Percentiles rank a stretch among this genome's conserved stretches.
phyloP scores from a whole-genome alignment of 306 rosid species.

The Cicer cuneatum region DNA sequence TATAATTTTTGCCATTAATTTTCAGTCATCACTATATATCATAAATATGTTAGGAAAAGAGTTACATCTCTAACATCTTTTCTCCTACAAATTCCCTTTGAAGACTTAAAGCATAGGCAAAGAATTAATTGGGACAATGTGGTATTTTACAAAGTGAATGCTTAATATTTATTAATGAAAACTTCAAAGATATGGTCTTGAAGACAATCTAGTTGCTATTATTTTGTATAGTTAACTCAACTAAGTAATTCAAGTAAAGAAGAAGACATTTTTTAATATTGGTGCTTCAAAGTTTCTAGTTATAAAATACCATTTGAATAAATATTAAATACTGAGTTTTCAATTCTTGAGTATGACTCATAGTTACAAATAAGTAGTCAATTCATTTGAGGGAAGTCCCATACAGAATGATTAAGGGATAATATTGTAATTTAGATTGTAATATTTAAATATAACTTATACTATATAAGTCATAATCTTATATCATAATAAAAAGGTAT shows the following conservation, averaged over 20 bases:
- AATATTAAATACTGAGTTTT: neutral
- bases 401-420: no score
- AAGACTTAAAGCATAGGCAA: conserved; percentile 33
- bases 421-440: no score
- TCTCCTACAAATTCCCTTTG: conserved; percentile 24
- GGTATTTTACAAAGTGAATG: conserved; percentile 2
- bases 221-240: conserved; percentile 8
- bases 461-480: no score
- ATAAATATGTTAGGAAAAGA: neutral
- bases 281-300: neutral
- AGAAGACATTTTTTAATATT: conserved; percentile 10
- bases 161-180: conserved; percentile 25
- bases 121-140: conserved; percentile 33
- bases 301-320: neutral
- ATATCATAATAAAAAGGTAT: no score
- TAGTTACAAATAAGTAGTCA: no score
- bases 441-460: no score
- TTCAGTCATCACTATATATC: conserved; percentile 1
- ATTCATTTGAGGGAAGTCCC: no score
- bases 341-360: neutral
- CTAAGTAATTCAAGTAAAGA: neutral
- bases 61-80: conserved; percentile 17
- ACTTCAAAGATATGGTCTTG: conserved; percentile 23
- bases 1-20: conserved; percentile 45
- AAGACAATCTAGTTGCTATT: conserved; percentile 19